Base-by-base conservation (phyloP, 1,284 basidiomycete species). In the Cutaneotrichosporon dermatis region DNA sequence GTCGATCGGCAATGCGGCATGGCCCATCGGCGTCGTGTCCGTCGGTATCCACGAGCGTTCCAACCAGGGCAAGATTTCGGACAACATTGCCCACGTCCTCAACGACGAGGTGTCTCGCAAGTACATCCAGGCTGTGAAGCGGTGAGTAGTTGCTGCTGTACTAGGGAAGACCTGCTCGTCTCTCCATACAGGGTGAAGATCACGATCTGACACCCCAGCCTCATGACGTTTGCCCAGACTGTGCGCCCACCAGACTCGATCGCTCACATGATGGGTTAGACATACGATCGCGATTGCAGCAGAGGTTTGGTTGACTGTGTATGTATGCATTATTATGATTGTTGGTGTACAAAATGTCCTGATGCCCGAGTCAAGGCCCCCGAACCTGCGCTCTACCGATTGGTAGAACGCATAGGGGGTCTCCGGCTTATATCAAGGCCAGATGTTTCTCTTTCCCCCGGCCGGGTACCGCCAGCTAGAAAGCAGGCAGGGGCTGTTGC, bases 21-120 rank as follows among this genome's bases (percentile, higher is more conserved):
- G 96, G 96, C 96, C 96, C 0, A 98, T 99, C 72, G 96, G 96
- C 56, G 96, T 99, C 5, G 99, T 96, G 61, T 95, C 95, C 89
- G 95, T 97, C 80, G 92, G 95, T 80, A 98, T 99, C 65, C 96
- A 99, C 79, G 95, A 96, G 78, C 88, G 96, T 73, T 94, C 91
- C 1, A 94, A 93, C 0, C 86, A 94, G 68, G 93, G 98, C 76
- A 98, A 97, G 80, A 98, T 99, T 63, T 88, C 89, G 42, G 93
- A 96, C 75, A 92, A 95, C 72, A 92, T 99, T 4, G 96, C 95
- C 0, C 96, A 99, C 77, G 95, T 98, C 2, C 78, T 99, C 60
- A 99, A 99, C 75, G 96, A 99, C 72, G 96, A 99, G 85, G 92
- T 98, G 67, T 94, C 91, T 71, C 83, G 96, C 60, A 99, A 99